Evolutionary conservation across 257 asterid species (phyloP), one percentile per base, ranked within the genome.

Genomic region (Fraxinus quadrangulata): DNA sequence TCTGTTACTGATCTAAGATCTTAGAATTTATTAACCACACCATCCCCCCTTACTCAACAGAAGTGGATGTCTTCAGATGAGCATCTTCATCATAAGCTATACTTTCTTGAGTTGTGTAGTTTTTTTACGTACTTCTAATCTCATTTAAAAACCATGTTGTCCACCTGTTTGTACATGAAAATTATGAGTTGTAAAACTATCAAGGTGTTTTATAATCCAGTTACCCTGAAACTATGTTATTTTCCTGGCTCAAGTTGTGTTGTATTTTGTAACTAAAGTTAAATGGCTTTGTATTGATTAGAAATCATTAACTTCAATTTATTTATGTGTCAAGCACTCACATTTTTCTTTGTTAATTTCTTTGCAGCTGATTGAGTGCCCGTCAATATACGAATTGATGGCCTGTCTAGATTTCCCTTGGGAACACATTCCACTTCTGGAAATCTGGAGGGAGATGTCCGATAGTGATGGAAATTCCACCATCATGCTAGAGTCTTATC

Each of bases 281-380:
- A 61, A 39, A 13, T 59, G 75, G 31, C 74, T 42, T 23, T 54
- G 40, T 28, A 23, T 59, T 56, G 45, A 51, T 66, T 63, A 37
- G 10, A 24, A 24, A 51, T 2, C 5, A 12, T 72, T 73, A 21
- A 54, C 65, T 61, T 23, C 67, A 61, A 31, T 14, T 23, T 59
- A 59, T n/a, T 21, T 23, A 5, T 8, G 16, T 8, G 14, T 61
- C 17, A 0, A 6, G 10, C 2, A 11, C 66, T 56, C 66, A 56
- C 66, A 56, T 21, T 6, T 61, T 3, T 23, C 17, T 0, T 81
- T 34, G 49, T 36, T 73, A 51, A 23, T 71, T 2, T 75, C 37
- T 71, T 85, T 88, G 83, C 98, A 95, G 99, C 86, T 93, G 86
- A 87, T 95, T 71, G 99, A 95, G 79, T 93, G 99, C 83, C 96